These are phyloP conservation scores for Sugiyamaella qingdaonensis DNA, from an alignment of 805 yeast species.

Conservation along the genomic window DNA sequence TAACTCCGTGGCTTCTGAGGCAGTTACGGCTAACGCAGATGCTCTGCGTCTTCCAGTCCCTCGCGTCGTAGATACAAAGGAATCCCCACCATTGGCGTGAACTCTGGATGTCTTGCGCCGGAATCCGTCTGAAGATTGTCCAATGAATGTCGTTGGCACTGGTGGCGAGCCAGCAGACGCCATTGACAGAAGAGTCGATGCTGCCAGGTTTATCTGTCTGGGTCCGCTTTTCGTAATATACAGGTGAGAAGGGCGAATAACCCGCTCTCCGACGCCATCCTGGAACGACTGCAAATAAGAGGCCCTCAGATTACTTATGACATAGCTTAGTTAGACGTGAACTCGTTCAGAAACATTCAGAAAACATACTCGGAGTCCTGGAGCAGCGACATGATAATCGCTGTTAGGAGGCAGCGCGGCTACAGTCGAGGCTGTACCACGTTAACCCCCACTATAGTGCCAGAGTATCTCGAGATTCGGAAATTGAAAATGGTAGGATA, in stretches of 20 bases:
- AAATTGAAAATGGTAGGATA: too few relatives aligned
- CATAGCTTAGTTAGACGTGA: constrained; percentile 19
- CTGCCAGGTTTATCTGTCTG: constrained; percentile 23
- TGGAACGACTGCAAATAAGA: constrained; percentile 27
- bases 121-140: constrained; percentile 7
- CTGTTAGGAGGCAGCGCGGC: constrained; percentile 1
- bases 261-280: constrained; percentile 28
- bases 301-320: constrained; percentile 29
- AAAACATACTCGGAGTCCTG: constrained; percentile 27
- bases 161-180: constrained; percentile 27
- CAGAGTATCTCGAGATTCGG: too few relatives aligned
- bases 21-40: background rate
- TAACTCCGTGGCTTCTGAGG: background rate
- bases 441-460: too few relatives aligned
- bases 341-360: background rate
- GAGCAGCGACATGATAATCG: constrained; percentile 27
- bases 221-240: constrained; percentile 26
- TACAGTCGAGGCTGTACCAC: background rate
- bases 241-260: constrained; percentile 26
- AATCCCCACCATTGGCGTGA: constrained; percentile 2
- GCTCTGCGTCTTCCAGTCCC: background rate
- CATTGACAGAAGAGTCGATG: constrained; percentile 20
- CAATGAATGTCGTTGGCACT: constrained; percentile 18
- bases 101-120: background rate
- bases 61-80: constrained; percentile 7